Evolutionary conservation across 352 stramenopile species (phyloP).

Genomic region (Phytopythium delawarense): DNA sequence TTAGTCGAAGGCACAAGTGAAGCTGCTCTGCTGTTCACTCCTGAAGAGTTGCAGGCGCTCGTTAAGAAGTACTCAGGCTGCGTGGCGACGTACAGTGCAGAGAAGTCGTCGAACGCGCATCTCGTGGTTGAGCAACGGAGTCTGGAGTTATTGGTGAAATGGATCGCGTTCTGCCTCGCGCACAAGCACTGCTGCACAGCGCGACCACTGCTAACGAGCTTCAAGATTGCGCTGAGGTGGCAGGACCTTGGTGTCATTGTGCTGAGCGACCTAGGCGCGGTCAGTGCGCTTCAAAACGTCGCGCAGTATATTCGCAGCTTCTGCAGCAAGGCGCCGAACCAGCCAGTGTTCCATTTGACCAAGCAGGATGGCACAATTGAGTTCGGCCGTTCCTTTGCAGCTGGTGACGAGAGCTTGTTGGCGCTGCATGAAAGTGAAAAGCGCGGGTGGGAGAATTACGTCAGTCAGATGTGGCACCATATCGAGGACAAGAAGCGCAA

Average conservation of each 20-base stretch:
- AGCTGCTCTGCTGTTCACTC: not conserved
- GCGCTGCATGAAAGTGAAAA: constrained; percentile 9
- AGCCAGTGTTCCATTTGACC: constrained; percentile 39
- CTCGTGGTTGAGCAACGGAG: constrained; percentile 33
- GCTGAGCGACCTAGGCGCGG: constrained; percentile 20
- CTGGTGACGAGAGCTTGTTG: constrained; percentile 9
- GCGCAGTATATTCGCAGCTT: constrained; percentile 30
- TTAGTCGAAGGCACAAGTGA: not conserved
- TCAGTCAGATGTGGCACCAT: constrained; percentile 9
- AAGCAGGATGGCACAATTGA: constrained; percentile 31
- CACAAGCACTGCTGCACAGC: constrained; percentile 20
- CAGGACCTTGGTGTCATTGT: constrained; percentile 29
- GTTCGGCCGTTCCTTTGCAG: constrained; percentile 25
- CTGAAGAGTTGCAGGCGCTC: constrained; percentile 3
- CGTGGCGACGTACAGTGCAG: not conserved
- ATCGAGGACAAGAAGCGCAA: constrained; percentile 23
- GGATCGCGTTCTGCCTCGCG: constrained; percentile 38
- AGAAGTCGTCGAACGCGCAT: constrained; percentile 10
- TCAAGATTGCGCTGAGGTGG: constrained; percentile 41
- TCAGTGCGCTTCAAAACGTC: constrained; percentile 26
- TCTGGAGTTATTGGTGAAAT: constrained; percentile 32
- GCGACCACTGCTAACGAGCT: constrained; percentile 18
- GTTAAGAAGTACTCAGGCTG: constrained; percentile 5
- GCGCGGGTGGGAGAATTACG: constrained; percentile 15
- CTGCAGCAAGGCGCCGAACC: constrained; percentile 17